phyloP scores from a whole-genome alignment of 129 eudicot genomes.

The Deinandra increscens region DNA sequence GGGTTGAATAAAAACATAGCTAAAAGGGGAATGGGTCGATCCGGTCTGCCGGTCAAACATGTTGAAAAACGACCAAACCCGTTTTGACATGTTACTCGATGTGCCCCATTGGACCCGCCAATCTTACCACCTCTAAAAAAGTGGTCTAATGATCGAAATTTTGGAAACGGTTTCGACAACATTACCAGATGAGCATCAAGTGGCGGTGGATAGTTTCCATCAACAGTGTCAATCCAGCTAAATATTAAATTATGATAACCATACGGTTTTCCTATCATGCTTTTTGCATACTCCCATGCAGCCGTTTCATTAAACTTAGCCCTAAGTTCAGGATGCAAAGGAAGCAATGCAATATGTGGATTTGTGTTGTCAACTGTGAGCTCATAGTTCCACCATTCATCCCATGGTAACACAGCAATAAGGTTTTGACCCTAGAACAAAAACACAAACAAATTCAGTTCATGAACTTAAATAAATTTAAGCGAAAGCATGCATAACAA shows the following conservation, averaged over 20 bases:
- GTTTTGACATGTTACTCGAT: background rate
- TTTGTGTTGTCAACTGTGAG: constrained; percentile 75
- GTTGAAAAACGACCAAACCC: background rate
- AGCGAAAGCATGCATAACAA: background rate
- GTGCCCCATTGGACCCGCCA: background rate
- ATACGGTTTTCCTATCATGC: constrained; percentile 72
- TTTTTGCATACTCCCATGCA: constrained; percentile 94
- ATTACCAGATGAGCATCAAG: constrained; percentile 90
- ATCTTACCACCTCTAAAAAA: background rate
- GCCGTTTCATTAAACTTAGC: constrained; percentile 83
- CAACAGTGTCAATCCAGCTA: constrained; percentile 93
- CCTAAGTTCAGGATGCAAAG: constrained; percentile 85
- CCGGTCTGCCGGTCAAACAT: background rate
- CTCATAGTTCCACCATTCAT: constrained; percentile 96
- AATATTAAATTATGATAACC: constrained; percentile 93
- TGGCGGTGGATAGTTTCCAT: constrained; percentile 83
- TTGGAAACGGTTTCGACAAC: background rate
- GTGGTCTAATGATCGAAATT: background rate
- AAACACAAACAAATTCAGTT: constrained; percentile 2
- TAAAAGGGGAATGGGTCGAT: background rate
- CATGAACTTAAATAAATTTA: background rate
- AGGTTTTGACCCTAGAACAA: constrained; percentile 69
- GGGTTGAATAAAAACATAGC: background rate
- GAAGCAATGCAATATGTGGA: constrained; percentile 95
- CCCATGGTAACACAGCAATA: constrained; percentile 87